Base-by-base conservation (phyloP, 1,284 basidiomycete species). In the Trametes pubescens region DNA sequence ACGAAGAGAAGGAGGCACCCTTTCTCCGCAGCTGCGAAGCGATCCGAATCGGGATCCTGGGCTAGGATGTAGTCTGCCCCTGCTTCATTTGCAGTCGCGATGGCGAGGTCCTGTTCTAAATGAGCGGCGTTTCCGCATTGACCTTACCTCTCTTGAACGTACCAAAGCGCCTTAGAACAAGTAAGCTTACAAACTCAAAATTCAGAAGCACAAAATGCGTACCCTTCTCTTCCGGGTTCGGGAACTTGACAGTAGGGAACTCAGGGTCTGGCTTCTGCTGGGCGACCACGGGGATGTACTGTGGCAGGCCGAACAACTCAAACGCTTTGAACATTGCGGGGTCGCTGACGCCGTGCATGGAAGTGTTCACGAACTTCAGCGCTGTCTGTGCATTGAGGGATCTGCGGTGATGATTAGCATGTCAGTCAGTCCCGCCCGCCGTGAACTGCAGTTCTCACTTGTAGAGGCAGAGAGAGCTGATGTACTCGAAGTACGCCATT, bases 221-320 rank as follows among this genome's bases (percentile, higher is more conserved):
- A 86, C 92, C 94, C 78, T 91, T 90, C 75, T 95, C 93, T 75
- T 95, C 94, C 2, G 94, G 93, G 73, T 95, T 95, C 1, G 93
- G 93, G 73, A 93, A 95, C 22, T 78, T 79, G 7, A 95, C 91
- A 5, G 93, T 94, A 3, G 91, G 86, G 73, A 95, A 95, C 22
- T 93, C 86, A 5, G 93, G 92, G 76, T 95, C 88, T 1, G 94
- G 92, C 2, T 80, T 64, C 65, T 83, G 83, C 74, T 94, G 92
- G 67, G 87, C 83, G 59, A 74, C 70, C 5, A 93, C 90, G 9
- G 88, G 82, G 8, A 82, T 79, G 71, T 86, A 89, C 1, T 84
- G 80, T 16, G 81, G 70, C 61, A 93, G 86, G 7, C 86, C 86
- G 65, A 87, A 87, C 2, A 77, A 65, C 47, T 79, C 74, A 65